Conservation (phyloP, 2,329 filamentous ascomycete genomes). For the Monilinia aucupariae region DNA sequence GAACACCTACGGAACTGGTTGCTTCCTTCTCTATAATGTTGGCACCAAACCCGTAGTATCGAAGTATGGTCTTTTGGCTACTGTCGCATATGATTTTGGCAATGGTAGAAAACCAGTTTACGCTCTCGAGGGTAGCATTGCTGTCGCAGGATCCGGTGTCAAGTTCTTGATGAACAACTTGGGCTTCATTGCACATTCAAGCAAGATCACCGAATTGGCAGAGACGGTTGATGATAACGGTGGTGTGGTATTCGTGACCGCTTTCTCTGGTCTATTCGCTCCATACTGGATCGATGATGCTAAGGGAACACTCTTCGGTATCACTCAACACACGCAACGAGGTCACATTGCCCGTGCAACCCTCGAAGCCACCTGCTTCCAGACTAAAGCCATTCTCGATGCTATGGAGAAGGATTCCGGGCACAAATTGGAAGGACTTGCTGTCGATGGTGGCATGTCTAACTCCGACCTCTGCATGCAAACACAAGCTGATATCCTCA, state of each 20-base stretch:
- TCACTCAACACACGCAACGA: constrained; percentile 78
- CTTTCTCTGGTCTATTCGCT: constrained; percentile 85
- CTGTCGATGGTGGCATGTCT: constrained; percentile 85
- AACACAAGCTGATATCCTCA: constrained; percentile 79
- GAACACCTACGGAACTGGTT: constrained; percentile 83
- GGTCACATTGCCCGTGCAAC: constrained; percentile 86
- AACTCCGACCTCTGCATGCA: constrained; percentile 85
- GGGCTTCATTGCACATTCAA: constrained; percentile 50
- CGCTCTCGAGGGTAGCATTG: constrained; percentile 77
- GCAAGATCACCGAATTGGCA: constrained; percentile 47
- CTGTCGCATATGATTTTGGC: constrained; percentile 78
- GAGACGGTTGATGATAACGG: constrained; percentile 63
- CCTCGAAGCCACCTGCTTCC: constrained; percentile 85
- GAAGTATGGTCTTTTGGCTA: constrained; percentile 75
- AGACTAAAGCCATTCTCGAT: constrained; percentile 85
- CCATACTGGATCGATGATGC: constrained; percentile 95
- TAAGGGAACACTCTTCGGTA: constrained; percentile 75
- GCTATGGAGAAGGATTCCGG: constrained; percentile 86
- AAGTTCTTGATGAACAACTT: constrained; percentile 67
- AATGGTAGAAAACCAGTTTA: constrained; percentile 52
- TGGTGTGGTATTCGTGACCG: constrained; percentile 81
- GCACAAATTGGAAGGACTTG: constrained; percentile 66
- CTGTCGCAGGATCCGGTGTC: constrained; percentile 74
- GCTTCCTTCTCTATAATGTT: constrained; percentile 78
- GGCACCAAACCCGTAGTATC: constrained; percentile 82